Evolutionary conservation across 2,329 filamentous ascomycete genomes (phyloP).

Genomic region (Aspergillus calidoustus): DNA sequence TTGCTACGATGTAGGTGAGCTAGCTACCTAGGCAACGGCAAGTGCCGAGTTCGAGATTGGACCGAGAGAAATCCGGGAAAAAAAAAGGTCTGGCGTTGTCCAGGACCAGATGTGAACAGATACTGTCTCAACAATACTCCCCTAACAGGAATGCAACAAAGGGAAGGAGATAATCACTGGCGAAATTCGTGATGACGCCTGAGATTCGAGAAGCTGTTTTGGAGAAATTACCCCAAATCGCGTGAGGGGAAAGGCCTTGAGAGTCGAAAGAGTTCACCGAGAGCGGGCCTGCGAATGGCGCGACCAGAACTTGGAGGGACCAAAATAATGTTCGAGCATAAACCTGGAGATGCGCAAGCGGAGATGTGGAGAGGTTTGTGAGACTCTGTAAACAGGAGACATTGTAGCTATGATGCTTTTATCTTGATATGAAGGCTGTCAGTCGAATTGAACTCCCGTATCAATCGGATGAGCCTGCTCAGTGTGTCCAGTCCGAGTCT

Average conservation of each 20-base stretch:
- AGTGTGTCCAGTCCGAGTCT: not conserved
- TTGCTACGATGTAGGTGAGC: not conserved
- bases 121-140: not conserved
- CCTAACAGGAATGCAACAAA: not conserved
- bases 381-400: not conserved
- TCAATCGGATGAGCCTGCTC: not conserved
- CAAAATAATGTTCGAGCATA: not conserved
- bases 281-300: conserved; percentile 14
- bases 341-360: conserved; percentile 8
- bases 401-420: not conserved
- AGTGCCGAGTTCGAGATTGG: not conserved
- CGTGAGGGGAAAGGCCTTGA: conserved; percentile 35
- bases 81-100: not conserved
- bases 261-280: conserved; percentile 29
- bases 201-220: not conserved
- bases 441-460: not conserved
- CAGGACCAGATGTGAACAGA: not conserved
- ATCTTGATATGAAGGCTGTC: not conserved
- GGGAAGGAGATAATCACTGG: not conserved
- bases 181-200: not conserved
- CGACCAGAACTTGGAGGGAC: conserved; percentile 1
- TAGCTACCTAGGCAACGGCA: conserved; percentile 10
- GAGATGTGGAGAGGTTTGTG: conserved; percentile 17
- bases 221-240: conserved; percentile 32
- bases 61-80: too few species aligned